Base-by-base conservation (phyloP, 1,284 basidiomycete species). In the Earliella scabrosa region DNA sequence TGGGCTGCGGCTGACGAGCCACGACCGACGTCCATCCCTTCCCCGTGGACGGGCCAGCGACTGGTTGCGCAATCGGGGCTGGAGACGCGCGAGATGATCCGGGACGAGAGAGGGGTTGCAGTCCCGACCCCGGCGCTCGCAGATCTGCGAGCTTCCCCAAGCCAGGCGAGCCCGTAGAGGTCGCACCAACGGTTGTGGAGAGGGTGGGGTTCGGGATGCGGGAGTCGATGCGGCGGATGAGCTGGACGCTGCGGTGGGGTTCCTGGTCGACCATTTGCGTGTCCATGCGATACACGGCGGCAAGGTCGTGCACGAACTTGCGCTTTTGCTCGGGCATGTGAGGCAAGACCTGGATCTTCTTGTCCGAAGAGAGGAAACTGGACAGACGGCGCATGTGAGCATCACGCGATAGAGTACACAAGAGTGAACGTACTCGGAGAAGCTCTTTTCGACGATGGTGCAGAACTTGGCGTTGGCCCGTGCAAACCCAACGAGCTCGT, bases 261-360 rank as follows among this genome's bases (percentile, higher is more conserved):
- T 95, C 93, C 64, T 89, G 88, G 68, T 95, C 93, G 21, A 95
- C 83, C 77, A 94, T 84, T 65, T 90, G 84, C 0, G 87, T 85
- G 60, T 90, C 89, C 69, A 95, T 85, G n/a, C 90, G 80, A 68
- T 96, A 95, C 2, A 88, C 75, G 21, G 80, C 75, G 2, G 92
- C 91, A 26, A 95, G 81, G 61, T 86, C 83, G 53, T 85, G 82
- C 11, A 94, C 91, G 68, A 95, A 93, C 61, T 89, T 88, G 46
- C 93, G 81, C 52, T 89, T 83, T 14, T 87, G 82, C 16, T 78
- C 77, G 6, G 91, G 88, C 91, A 92, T 95, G 64, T 90, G 87
- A 0, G 93, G 91, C 24, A 96, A 73, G 1, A 94, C 82, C 63
- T 90, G 88, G 1, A 79, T 84, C 64, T 81, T 84, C 73, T 86